Percentiles rank a stretch among this genome's conserved stretches.
phyloP scores from a whole-genome alignment of 768 basidiomycete species.

The Naganishia kalamii region DNA sequence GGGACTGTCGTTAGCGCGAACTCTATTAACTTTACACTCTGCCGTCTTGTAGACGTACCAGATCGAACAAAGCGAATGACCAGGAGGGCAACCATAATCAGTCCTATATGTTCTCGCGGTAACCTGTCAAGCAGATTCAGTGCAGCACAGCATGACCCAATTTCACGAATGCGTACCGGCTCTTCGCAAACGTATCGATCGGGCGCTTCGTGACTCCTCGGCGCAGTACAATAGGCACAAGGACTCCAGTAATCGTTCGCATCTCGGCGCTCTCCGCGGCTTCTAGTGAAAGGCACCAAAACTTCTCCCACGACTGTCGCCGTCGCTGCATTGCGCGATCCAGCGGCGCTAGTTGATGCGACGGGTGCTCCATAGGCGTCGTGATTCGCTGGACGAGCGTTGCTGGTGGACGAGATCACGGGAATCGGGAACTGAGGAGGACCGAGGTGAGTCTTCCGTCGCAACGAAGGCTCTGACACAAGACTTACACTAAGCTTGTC shows the following conservation, averaged over 20 bases:
- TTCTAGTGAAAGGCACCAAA: not conserved
- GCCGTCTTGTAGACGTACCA: not conserved
- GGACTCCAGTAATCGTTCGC: slow-evolving; percentile 15
- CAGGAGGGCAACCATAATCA: slow-evolving; percentile 15
- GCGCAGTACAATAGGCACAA: slow-evolving; percentile 6
- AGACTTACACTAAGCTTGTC: slow-evolving; percentile 16
- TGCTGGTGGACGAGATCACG: not conserved
- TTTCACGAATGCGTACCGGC: slow-evolving; percentile 11
- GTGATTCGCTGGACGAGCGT: not conserved
- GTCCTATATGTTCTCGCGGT: not conserved
- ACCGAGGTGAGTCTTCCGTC: not conserved
- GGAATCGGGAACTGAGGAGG: not conserved
- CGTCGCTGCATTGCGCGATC: not conserved
- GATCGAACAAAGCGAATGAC: slow-evolving; percentile 17
- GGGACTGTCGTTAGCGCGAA: not conserved
- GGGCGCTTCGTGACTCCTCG: not conserved
- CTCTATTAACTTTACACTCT: not conserved
- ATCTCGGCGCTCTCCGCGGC: not conserved
- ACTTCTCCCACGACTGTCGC: not conserved
- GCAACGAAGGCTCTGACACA: not conserved
- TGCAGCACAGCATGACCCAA: not conserved
- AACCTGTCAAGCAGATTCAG: not conserved
- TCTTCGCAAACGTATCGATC: slow-evolving; percentile 15
- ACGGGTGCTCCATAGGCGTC: not conserved
- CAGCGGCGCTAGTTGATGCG: not conserved